These are phyloP conservation scores for Serendipita sp. DNA, from an alignment of 768 basidiomycete species.

Conservation along the genomic window DNA sequence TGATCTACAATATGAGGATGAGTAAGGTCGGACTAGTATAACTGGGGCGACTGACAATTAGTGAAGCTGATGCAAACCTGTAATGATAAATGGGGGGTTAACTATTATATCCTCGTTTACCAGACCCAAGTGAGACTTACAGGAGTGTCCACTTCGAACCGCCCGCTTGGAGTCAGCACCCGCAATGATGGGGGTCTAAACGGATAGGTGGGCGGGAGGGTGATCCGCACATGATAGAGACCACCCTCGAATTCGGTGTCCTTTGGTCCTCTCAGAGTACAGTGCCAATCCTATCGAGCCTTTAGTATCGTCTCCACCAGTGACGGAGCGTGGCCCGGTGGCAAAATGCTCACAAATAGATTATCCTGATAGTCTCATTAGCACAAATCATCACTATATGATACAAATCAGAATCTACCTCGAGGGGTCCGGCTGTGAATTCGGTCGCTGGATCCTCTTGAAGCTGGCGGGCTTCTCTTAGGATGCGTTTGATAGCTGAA, in stretches of 20 bases:
- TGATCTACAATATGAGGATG: slow-evolving; percentile 41
- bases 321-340: slow-evolving; percentile 2
- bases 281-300: slow-evolving; percentile 69
- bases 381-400: not conserved
- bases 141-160: slow-evolving; percentile 93
- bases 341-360: slow-evolving; percentile 52
- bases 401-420: slow-evolving; percentile 31
- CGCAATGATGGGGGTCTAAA: slow-evolving; percentile 92
- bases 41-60: slow-evolving; percentile 43
- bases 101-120: not conserved
- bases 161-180: slow-evolving; percentile 92
- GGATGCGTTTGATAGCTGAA: slow-evolving; percentile 84
- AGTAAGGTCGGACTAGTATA: slow-evolving; percentile 7
- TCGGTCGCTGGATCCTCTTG: slow-evolving; percentile 72
- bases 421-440: slow-evolving; percentile 65
- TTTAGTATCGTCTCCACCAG: not conserved
- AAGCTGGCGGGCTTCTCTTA: slow-evolving; percentile 89
- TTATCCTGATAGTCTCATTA: slow-evolving; percentile 40
- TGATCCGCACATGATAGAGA: slow-evolving; percentile 86
- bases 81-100: not conserved
- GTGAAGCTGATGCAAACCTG: slow-evolving; percentile 91
- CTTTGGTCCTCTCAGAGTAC: slow-evolving; percentile 77
- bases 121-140: slow-evolving; percentile 26
- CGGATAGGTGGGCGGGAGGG: slow-evolving; percentile 86
- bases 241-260: slow-evolving; percentile 90